Evolutionary conservation across 129 eudicot genomes (phyloP).

Genomic region (Pseudognaphalium luteoalbum): DNA sequence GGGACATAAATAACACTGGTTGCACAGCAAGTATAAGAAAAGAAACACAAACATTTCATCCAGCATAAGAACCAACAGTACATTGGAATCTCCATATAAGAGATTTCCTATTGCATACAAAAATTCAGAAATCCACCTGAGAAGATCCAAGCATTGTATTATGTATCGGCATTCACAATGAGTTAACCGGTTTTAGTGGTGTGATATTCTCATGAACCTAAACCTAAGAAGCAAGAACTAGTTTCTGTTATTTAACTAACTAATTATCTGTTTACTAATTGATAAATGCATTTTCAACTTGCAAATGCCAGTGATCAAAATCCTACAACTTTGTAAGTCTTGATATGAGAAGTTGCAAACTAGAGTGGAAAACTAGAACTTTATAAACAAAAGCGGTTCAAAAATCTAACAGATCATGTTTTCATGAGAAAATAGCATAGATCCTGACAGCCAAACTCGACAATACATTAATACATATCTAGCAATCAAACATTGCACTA

Average conservation of each 20-base stretch:
- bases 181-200: background rate
- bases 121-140: background rate
- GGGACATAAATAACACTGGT: background rate
- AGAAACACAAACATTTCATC: background rate
- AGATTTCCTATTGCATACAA: background rate
- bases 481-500: background rate
- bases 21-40: background rate
- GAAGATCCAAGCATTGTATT: background rate
- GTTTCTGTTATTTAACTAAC: background rate
- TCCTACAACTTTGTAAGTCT: conserved; percentile 5
- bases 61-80: background rate
- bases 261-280: background rate
- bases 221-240: background rate
- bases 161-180: background rate
- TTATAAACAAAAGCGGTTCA: background rate
- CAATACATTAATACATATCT: background rate
- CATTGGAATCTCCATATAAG: background rate
- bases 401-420: background rate
- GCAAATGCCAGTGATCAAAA: background rate
- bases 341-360: conserved; percentile 8
- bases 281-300: conserved; percentile 2
- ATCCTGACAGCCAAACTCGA: conserved; percentile 19
- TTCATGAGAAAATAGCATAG: background rate
- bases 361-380: background rate
- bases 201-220: background rate